Evolutionary conservation across 768 basidiomycete species (phyloP), one percentile per base, ranked within the genome.

Genomic region (Kwoniella sp.): DNA sequence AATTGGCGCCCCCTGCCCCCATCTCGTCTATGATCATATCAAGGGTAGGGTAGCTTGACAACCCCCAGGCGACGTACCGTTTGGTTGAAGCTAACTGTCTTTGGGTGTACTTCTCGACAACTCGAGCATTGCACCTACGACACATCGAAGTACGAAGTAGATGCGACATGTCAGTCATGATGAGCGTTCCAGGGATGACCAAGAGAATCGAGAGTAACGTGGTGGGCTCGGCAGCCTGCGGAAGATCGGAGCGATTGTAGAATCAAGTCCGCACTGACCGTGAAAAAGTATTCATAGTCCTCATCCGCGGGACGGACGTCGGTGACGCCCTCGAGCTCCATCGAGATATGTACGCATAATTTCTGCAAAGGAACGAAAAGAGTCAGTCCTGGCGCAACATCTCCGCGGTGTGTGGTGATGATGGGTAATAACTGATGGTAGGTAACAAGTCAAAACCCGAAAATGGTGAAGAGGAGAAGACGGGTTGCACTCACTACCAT

Each of bases 301-400:
- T 78, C 71, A 7, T 70, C 72, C 12, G 54, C 54, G 1, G 79
- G 79, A 12, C 30, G 55, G 30, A 80, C 67, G 5, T 80, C 71
- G 13, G 71, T 80, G 7, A 78, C 74, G 27, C 77, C 77, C 51
- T 80, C 79, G 19, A 78, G 54, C 56, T 80, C 77, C 76, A 80
- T 76, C 48, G 73, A 69, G 36, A 80, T 68, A 22, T 55, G 55
- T 1, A 80, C 68, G 48, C 63, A 63, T 21, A 80, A 60, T 76
- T 80, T 80, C 79, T 80, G 51, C 19, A 53, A 6, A 6, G 33
- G 26, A 51, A 6, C 21, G 6, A 6, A 25, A 13, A 15, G 15
- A 22, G 21, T 51, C 33, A 33, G 33, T 13, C 13, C 33, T 33
- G 33, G 33, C n/a, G n/a, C n/a, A n/a, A n/a, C n/a, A n/a, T n/a